These are phyloP conservation scores for Arabidopsis thaliana DNA, from an alignment of 345 rosid genomes.

Conservation along the genomic window DNA sequence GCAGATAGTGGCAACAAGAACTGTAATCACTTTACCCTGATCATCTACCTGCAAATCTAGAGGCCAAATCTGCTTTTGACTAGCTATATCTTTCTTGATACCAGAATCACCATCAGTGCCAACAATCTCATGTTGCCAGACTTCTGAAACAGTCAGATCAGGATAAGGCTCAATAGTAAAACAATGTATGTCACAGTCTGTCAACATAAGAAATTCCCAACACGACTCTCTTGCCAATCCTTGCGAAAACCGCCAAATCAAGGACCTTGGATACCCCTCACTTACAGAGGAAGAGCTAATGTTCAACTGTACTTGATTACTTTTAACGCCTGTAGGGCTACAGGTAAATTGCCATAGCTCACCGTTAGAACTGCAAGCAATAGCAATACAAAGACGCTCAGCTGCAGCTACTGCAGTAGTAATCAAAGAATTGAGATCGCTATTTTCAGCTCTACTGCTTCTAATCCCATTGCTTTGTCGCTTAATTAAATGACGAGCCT, in stretches of 20 bases:
- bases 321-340: conserved; percentile 54
- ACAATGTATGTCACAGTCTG: conserved; percentile 81
- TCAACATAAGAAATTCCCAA: conserved; percentile 67
- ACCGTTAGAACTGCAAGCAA: conserved; percentile 70
- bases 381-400: conserved; percentile 61
- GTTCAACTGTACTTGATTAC: conserved; percentile 50
- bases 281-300: conserved; percentile 48
- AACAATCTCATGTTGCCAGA: conserved; percentile 85
- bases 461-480: conserved; percentile 44
- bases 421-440: conserved; percentile 71
- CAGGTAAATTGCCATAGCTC: conserved; percentile 82
- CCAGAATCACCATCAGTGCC: conserved; percentile 79
- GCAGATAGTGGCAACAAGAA: conserved; percentile 92
- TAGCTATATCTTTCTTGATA: conserved; percentile 87
- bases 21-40: conserved; percentile 71
- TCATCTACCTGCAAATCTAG: conserved; percentile 84
- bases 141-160: conserved; percentile 56
- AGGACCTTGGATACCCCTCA: conserved; percentile 84
- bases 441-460: conserved; percentile 46
- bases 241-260: conserved; percentile 60
- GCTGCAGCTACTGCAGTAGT: conserved; percentile 51
- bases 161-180: conserved; percentile 52
- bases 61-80: conserved; percentile 95
- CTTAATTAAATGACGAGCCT: conserved; percentile 45
- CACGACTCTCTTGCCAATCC: conserved; percentile 49